phyloP scores from a whole-genome alignment of 148 eudicot species.

The Arctostaphylos glauca region DNA sequence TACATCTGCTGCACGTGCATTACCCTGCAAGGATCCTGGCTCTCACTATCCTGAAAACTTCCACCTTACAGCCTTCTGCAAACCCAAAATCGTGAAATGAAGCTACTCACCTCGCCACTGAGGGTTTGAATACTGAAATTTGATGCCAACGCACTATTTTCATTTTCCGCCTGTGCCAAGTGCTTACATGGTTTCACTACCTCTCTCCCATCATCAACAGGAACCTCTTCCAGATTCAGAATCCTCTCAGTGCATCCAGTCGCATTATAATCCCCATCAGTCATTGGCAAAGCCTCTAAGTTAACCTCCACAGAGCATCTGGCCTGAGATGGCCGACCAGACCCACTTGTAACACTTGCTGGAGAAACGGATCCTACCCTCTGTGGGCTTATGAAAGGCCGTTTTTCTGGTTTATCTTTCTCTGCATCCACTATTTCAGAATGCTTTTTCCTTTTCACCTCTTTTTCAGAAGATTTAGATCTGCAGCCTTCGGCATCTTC shows the following conservation, averaged over 20 bases:
- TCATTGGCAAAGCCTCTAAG: constrained; percentile 13
- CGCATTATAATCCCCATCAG: constrained; percentile 22
- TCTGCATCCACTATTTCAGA: constrained; percentile 34
- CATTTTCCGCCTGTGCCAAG: constrained; percentile 20
- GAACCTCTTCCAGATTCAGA: constrained; percentile 29
- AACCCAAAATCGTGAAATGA: constrained; percentile 44
- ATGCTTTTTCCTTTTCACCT: constrained; percentile 45
- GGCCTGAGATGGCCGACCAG: constrained; percentile 23
- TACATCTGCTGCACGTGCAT: constrained; percentile 29
- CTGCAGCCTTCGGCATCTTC: constrained; percentile 38
- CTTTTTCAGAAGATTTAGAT: constrained; percentile 36
- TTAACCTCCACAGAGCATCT: constrained; percentile 31
- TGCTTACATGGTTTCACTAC: constrained; percentile 26
- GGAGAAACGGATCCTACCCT: constrained; percentile 44
- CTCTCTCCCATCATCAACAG: constrained; percentile 29
- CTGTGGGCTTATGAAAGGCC: constrained; percentile 58
- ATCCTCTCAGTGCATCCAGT: constrained; percentile 28
- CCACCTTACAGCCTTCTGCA: constrained; percentile 33
- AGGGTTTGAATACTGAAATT: constrained; percentile 29
- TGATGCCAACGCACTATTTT: constrained; percentile 19
- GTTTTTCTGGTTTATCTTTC: constrained; percentile 39
- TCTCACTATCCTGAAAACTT: constrained; percentile 49
- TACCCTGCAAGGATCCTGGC: constrained; percentile 59
- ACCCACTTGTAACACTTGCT: constrained; percentile 35
- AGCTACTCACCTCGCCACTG: constrained; percentile 56